Evolutionary conservation across 441 rosid species (phyloP), one percentile per base, ranked within the genome.

Genomic region (Gossypium lobatum): DNA sequence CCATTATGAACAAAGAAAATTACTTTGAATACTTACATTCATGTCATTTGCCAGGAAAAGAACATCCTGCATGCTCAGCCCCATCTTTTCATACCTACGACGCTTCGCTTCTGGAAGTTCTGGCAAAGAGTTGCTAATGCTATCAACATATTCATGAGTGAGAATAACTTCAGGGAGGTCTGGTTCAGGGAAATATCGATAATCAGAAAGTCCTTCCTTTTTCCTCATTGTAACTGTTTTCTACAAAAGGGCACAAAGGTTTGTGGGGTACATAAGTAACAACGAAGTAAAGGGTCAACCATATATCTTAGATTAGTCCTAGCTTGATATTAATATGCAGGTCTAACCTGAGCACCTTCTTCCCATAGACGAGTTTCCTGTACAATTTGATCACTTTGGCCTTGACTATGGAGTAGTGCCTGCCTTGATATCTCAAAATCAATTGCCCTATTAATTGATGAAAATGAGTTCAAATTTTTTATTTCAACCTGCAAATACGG

Each of bases 301-400:
- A 53, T 59, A 77, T 48, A 6, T 58, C 73, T 31, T 16, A 73
- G 6, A 66, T 53, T 53, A 67, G 64, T 4, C 17, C 26, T 61
- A 77, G 2, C 64, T 67, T 55, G 55, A 66, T 79, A 79, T 68
- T 67, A 46, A 25, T 4, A 48, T 71, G 69, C 8, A 73, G 58
- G 37, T 69, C 75, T 48, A 72, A 94, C 98, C 93, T 89, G 97
- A 75, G 93, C 66, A 9, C 97, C 96, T 85, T 95, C 99, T 75
- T 93, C 97, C 99, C 99, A 95, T 50, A 92, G 94, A 57, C 98
- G 92, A 82, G 98, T 92, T 89, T 95, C 99, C 70, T 90, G 94
- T 57, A 90, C 90, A 77, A 95, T 87, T 83, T 82, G 79, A 82
- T 88, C 89, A 3, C 75, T 83, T 75, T 88, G 85, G 45, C 92